Evolutionary conservation across 2,329 filamentous ascomycete genomes (phyloP).

Genomic region (Shiraia bambusicola): DNA sequence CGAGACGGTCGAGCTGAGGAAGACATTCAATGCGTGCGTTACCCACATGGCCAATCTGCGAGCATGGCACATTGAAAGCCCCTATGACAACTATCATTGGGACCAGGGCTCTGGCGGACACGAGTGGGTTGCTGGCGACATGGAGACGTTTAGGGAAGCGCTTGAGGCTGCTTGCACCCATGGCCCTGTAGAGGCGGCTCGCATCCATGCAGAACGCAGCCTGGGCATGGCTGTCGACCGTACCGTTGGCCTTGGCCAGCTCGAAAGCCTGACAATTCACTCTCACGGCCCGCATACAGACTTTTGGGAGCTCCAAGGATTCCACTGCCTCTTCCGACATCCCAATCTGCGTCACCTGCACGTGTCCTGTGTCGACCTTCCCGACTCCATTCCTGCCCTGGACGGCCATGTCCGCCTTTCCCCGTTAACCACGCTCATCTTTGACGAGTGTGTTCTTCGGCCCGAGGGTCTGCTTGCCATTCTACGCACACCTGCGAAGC

Average conservation of each 20-base stretch:
- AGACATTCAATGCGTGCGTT: slow-evolving; percentile 32
- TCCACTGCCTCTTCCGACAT: slow-evolving; percentile 40
- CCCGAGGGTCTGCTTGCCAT: slow-evolving; percentile 27
- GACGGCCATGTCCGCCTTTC: slow-evolving; percentile 22
- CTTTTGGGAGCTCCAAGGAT: slow-evolving; percentile 36
- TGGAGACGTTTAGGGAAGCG: slow-evolving; percentile 33
- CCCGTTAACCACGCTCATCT: slow-evolving; percentile 33
- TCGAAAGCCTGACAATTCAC: slow-evolving; percentile 37
- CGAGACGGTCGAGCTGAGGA: slow-evolving; percentile 23
- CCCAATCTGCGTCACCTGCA: slow-evolving; percentile 37
- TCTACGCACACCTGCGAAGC: slow-evolving; percentile 27
- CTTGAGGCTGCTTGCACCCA: slow-evolving; percentile 30
- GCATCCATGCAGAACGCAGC: slow-evolving; percentile 13
- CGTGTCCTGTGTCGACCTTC: slow-evolving; percentile 34
- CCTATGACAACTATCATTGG: slow-evolving; percentile 40
- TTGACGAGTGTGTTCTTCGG: slow-evolving; percentile 40
- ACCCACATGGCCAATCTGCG: slow-evolving; percentile 33
- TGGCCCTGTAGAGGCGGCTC: slow-evolving; percentile 14
- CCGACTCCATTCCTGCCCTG: slow-evolving; percentile 21
- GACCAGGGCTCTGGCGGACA: slow-evolving; percentile 19
- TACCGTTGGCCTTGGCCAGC: slow-evolving; percentile 26
- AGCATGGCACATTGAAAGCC: slow-evolving; percentile 39
- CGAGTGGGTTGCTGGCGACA: slow-evolving; percentile 37
- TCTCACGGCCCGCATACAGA: slow-evolving; percentile 35
- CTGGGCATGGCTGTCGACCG: slow-evolving; percentile 15